Conservation (phyloP, 2,329 filamentous ascomycete species). For the Colletotrichum tamarilloi region DNA sequence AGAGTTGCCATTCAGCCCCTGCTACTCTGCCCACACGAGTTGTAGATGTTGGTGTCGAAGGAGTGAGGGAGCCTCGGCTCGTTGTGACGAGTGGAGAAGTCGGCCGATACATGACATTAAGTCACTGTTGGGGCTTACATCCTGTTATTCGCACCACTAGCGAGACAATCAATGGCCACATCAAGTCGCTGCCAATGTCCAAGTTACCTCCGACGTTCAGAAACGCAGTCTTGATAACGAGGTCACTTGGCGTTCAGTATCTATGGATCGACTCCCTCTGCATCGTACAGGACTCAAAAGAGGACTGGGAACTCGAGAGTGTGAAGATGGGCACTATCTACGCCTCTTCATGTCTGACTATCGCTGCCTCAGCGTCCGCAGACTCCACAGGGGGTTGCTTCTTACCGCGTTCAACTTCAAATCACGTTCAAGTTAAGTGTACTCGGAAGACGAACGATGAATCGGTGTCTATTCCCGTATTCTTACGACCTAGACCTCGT, state of each 20-base stretch:
- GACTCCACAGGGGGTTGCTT: constrained; percentile 1
- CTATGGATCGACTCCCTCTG: constrained; percentile 28
- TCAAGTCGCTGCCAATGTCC: not conserved
- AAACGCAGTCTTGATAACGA: constrained; percentile 18
- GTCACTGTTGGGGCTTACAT: constrained; percentile 4
- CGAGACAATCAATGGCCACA: not conserved
- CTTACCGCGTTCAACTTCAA: not conserved
- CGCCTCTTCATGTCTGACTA: not conserved
- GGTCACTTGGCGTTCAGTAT: not conserved
- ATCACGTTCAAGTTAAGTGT: not conserved
- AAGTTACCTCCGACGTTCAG: not conserved
- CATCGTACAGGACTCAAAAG: constrained; percentile 15
- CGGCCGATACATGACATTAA: constrained; percentile 5
- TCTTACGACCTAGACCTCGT: not conserved
- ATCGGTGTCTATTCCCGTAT: not conserved
- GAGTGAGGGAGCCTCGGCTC: not conserved
- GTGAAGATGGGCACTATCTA: not conserved
- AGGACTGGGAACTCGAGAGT: constrained; percentile 1
- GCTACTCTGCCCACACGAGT: not conserved
- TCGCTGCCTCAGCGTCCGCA: not conserved
- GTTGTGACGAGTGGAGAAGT: not conserved
- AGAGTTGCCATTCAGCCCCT: not conserved
- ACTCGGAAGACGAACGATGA: not conserved
- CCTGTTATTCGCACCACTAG: not conserved
- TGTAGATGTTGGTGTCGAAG: not conserved